Conservation (phyloP, 345 rosid species). For the Hirschfeldia incana region DNA sequence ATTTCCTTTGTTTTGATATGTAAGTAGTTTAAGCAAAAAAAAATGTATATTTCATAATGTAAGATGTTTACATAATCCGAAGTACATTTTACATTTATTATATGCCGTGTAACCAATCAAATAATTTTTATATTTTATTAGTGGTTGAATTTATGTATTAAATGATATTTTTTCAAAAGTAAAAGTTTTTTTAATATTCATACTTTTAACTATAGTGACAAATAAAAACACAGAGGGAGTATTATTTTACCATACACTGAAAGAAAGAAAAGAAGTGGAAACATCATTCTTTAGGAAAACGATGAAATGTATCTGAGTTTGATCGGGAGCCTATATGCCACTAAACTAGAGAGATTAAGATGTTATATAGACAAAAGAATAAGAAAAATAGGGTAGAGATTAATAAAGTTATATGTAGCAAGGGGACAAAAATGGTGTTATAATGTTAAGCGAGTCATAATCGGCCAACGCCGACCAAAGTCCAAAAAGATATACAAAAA, state of each 20-base stretch:
- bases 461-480: conserved; percentile 52
- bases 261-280: neutral
- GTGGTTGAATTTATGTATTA: too few species aligned
- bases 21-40: too few species aligned
- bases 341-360: conserved; percentile 12
- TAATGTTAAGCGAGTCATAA: conserved; percentile 39
- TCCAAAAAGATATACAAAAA: conserved; percentile 36
- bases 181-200: too few species aligned
- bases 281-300: neutral
- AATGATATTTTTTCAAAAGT: too few species aligned
- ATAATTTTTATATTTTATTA: too few species aligned
- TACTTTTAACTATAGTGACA: too few species aligned
- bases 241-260: neutral
- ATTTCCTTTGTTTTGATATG: too few species aligned
- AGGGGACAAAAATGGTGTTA: neutral
- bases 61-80: too few species aligned
- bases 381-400: neutral
- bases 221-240: neutral
- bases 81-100: too few species aligned
- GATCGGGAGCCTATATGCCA: conserved; percentile 39
- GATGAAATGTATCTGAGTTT: conserved; percentile 5
- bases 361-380: neutral
- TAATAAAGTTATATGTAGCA: neutral
- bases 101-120: too few species aligned
- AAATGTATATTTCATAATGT: too few species aligned